A percentile compares a stretch with the other conserved stretches of the same genome.
Evolutionary conservation across 2,329 filamentous ascomycete genomes (phyloP).

Genomic region (Aureobasidium sp.): DNA sequence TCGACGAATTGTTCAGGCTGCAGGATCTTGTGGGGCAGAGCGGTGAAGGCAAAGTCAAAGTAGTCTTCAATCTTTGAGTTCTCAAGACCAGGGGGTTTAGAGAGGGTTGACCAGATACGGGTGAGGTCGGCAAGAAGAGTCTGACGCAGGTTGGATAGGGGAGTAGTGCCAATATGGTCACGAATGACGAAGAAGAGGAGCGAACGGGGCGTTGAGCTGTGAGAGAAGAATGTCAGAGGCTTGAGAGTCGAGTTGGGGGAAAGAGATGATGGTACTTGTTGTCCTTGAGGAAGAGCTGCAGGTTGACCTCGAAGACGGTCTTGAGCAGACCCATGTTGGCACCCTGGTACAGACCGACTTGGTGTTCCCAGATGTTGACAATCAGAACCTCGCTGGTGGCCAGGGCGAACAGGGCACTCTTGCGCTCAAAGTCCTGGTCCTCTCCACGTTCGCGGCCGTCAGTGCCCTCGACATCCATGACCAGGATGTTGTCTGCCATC

Average conservation of each 20-base stretch:
- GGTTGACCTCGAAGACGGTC: slow-evolving; percentile 97
- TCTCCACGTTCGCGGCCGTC: slow-evolving; percentile 94
- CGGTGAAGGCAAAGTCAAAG: slow-evolving; percentile 96
- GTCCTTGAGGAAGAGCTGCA: slow-evolving; percentile 95
- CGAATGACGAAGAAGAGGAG: slow-evolving; percentile 98
- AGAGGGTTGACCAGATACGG: slow-evolving; percentile 87
- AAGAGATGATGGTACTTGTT: slow-evolving; percentile 58
- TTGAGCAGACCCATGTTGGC: slow-evolving; percentile 98
- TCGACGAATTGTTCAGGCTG: slow-evolving; percentile 84
- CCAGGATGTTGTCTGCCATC: slow-evolving; percentile 96
- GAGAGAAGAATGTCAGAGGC: not conserved
- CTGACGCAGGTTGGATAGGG: slow-evolving; percentile 79
- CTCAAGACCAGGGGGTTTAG: slow-evolving; percentile 84
- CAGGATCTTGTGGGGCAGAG: slow-evolving; percentile 91
- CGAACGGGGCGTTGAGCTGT: slow-evolving; percentile 75
- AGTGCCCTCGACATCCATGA: slow-evolving; percentile 98
- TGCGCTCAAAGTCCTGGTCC: slow-evolving; percentile 97
- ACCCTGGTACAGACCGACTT: slow-evolving; percentile 94
- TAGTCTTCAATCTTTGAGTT: slow-evolving; percentile 89
- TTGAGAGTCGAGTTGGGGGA: not conserved
- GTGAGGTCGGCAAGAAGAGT: slow-evolving; percentile 85
- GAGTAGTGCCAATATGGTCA: slow-evolving; percentile 89
- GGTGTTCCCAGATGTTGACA: slow-evolving; percentile 99
- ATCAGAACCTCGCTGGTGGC: slow-evolving; percentile 97
- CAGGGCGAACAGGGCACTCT: slow-evolving; percentile 93